Evolutionary conservation across 768 basidiomycete species (phyloP).

Genomic region (Mycena galopus): DNA sequence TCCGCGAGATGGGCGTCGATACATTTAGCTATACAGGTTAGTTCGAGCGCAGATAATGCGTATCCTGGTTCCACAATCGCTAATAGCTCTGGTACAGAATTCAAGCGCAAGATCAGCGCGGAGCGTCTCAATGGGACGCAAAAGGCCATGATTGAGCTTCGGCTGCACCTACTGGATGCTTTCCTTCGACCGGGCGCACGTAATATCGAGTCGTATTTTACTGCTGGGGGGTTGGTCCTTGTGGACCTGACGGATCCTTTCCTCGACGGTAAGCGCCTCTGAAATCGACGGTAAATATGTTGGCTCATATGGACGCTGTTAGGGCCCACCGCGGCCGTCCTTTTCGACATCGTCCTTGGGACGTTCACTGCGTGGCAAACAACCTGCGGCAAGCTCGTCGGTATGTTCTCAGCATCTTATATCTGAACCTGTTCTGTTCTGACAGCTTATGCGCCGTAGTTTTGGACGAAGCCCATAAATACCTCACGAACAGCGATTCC

Average conservation of each 20-base stretch:
- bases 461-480: slow-evolving; percentile 69
- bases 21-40: neutral
- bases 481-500: slow-evolving; percentile 52
- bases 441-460: slow-evolving; percentile 37
- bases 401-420: slow-evolving; percentile 4
- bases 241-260: neutral
- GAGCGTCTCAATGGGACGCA: neutral
- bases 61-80: neutral
- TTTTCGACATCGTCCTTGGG: slow-evolving; percentile 62
- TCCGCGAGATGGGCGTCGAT: neutral
- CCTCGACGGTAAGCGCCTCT: neutral
- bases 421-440: neutral
- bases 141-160: neutral
- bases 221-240: neutral
- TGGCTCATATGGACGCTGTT: neutral
- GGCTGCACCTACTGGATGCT: neutral
- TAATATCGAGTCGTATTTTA: neutral
- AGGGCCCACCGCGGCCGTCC: neutral
- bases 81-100: neutral
- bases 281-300: neutral
- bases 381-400: slow-evolving; percentile 29
- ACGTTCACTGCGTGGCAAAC: slow-evolving; percentile 32
- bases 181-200: neutral
- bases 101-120: neutral
- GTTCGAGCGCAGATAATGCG: neutral